These are phyloP conservation scores for Cetradonia linearis DNA, from an alignment of 495 filamentous ascomycete species.

Conservation along the genomic window DNA sequence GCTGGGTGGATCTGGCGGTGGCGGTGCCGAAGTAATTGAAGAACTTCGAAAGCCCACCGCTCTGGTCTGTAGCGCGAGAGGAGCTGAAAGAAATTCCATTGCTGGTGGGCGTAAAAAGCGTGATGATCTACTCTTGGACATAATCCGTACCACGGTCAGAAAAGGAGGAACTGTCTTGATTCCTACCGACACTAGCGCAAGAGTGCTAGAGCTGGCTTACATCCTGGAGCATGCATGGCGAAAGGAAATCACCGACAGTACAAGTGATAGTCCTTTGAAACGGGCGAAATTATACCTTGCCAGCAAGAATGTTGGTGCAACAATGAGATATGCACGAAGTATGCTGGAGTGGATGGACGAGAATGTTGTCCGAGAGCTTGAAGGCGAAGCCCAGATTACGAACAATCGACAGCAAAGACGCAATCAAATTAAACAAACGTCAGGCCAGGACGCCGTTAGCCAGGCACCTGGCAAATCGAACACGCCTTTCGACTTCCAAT, in stretches of 20 bases:
- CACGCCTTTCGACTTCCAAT: slow-evolving; percentile 83
- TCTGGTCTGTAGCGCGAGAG: slow-evolving; percentile 78
- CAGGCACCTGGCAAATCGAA: slow-evolving; percentile 35
- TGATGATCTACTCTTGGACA: slow-evolving; percentile 74
- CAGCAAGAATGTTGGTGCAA: slow-evolving; percentile 66
- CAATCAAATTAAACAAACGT: slow-evolving; percentile 30
- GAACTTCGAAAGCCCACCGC: slow-evolving; percentile 87
- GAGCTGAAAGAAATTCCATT: slow-evolving; percentile 60
- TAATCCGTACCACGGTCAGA: slow-evolving; percentile 63
- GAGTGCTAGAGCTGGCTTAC: slow-evolving; percentile 89
- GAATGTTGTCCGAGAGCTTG: slow-evolving; percentile 79
- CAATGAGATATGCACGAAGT: slow-evolving; percentile 78
- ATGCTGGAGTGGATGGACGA: slow-evolving; percentile 99
- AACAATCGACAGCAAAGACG: slow-evolving; percentile 37
- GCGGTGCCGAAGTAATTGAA: slow-evolving; percentile 84
- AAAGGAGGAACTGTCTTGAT: slow-evolving; percentile 91
- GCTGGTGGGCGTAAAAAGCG: slow-evolving; percentile 64
- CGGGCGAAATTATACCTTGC: slow-evolving; percentile 70
- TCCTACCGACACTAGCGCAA: slow-evolving; percentile 86
- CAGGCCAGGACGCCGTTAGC: slow-evolving; percentile 32
- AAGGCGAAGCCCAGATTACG: slow-evolving; percentile 50
- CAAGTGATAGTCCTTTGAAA: slow-evolving; percentile 47
- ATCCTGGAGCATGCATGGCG: slow-evolving; percentile 87
- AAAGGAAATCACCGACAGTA: slow-evolving; percentile 43
- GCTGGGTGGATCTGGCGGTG: slow-evolving; percentile 70